phyloP scores from a whole-genome alignment of 345 rosid genomes.

The Dovyalis caffra region DNA sequence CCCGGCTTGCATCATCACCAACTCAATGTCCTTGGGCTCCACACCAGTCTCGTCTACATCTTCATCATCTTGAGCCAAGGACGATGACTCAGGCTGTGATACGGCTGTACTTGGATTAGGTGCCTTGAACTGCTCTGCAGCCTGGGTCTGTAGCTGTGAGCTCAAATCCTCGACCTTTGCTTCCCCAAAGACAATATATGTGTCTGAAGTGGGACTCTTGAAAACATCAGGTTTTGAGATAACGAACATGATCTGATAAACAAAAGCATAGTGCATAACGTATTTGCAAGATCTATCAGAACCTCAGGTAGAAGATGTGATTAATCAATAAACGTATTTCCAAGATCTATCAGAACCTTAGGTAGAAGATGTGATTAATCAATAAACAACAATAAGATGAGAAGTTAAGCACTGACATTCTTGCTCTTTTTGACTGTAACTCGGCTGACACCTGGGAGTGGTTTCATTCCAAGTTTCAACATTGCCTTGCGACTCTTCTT shows the following conservation, averaged over 20 bases:
- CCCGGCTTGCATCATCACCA: slow-evolving; percentile 93
- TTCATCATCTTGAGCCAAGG: slow-evolving; percentile 66
- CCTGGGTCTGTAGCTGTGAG: slow-evolving; percentile 81
- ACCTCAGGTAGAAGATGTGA: neutral
- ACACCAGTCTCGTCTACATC: slow-evolving; percentile 80
- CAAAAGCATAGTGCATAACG: neutral
- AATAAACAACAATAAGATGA: neutral
- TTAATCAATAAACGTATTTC: neutral
- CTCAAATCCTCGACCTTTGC: slow-evolving; percentile 90
- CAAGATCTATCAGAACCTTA: too few species aligned
- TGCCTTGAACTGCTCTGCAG: slow-evolving; percentile 83
- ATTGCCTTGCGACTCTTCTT: slow-evolving; percentile 89
- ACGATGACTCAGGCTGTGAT: slow-evolving; percentile 61
- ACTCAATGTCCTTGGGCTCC: slow-evolving; percentile 82
- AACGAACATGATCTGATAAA: slow-evolving; percentile 64
- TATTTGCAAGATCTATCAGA: too few species aligned
- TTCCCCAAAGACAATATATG: slow-evolving; percentile 76
- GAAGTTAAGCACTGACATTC: slow-evolving; percentile 43
- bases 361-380: neutral
- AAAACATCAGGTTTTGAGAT: slow-evolving; percentile 87
- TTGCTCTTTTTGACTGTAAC: slow-evolving; percentile 82
- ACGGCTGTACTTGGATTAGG: slow-evolving; percentile 50
- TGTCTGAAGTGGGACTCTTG: slow-evolving; percentile 86
- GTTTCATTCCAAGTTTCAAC: slow-evolving; percentile 90
- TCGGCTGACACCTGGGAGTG: slow-evolving; percentile 71